Conservation (phyloP, 805 yeast genomes). For the Spathaspora sp. region DNA sequence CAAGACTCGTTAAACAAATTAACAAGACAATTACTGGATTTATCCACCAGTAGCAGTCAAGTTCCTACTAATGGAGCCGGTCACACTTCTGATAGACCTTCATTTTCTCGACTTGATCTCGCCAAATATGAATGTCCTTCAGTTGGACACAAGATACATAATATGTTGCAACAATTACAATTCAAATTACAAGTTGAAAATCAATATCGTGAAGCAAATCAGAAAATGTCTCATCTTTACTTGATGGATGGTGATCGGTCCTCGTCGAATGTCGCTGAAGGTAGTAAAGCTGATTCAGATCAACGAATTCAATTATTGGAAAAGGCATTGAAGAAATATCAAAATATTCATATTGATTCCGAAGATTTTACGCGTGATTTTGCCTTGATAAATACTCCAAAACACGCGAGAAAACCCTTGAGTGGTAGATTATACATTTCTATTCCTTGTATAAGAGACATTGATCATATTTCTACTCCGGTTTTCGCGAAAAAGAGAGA, state of each 20-base stretch:
- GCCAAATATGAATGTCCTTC: conserved; percentile 93
- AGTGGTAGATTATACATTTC: conserved; percentile 75
- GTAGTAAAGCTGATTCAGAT: conserved; percentile 78
- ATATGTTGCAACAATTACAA: conserved; percentile 92
- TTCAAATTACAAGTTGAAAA: conserved; percentile 92
- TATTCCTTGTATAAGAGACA: conserved; percentile 78
- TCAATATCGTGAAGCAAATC: conserved; percentile 90
- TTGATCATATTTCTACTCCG: conserved; percentile 88
- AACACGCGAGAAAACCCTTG: conserved; percentile 76
- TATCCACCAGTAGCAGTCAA: not conserved
- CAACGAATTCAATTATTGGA: conserved; percentile 81
- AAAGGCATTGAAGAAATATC: conserved; percentile 81
- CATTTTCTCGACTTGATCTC: conserved; percentile 71
- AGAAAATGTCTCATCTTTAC: conserved; percentile 80
- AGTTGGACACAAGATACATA: conserved; percentile 88
- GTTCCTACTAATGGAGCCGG: not conserved
- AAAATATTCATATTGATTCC: conserved; percentile 76
- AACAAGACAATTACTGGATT: conserved; percentile 25
- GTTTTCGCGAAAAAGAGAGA: conserved; percentile 77
- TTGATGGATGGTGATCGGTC: conserved; percentile 88
- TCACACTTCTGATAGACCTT: conserved; percentile 26
- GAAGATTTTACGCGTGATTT: conserved; percentile 66
- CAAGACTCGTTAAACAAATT: conserved; percentile 71
- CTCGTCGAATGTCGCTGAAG: conserved; percentile 83
- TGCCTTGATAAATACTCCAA: conserved; percentile 64